Conservation (phyloP, 177 flowering plant genomes). For the Vitis hybrid region DNA sequence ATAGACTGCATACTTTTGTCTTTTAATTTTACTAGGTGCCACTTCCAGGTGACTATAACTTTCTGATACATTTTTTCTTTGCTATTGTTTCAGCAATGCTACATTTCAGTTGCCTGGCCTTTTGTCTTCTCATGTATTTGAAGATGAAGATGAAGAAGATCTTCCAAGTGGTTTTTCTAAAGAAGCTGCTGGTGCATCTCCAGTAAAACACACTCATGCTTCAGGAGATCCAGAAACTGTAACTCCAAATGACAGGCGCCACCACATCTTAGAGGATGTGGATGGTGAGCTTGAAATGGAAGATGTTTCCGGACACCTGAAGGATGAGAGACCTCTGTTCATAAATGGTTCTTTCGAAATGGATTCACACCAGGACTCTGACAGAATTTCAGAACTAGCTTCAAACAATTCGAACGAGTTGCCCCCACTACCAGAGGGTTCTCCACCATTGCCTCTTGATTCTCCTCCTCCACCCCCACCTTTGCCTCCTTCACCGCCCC, state of each 20-base stretch:
- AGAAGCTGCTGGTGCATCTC: conserved; percentile 35
- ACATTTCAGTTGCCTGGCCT: conserved; percentile 92
- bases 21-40: too few species aligned
- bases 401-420: conserved; percentile 28
- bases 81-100: conserved; percentile 68
- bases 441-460: conserved; percentile 86
- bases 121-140: conserved; percentile 64
- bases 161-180: conserved; percentile 38
- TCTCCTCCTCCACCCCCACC: conserved; percentile 87
- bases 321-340: conserved; percentile 39
- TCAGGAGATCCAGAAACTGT: conserved; percentile 41
- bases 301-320: conserved; percentile 73
- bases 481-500: conserved; percentile 74
- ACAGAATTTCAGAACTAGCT: conserved; percentile 28
- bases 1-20: too few species aligned
- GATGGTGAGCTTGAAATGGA: conserved; percentile 97
- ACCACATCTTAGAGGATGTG: conserved; percentile 73
- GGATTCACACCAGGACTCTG: conserved; percentile 26
- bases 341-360: conserved; percentile 25
- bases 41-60: not conserved
- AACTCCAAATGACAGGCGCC: conserved; percentile 63
- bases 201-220: conserved; percentile 23
- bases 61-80: conserved; percentile 2
- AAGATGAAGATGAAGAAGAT: conserved; percentile 61
- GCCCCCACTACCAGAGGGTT: conserved; percentile 55